phyloP scores from a whole-genome alignment of 139 green algal genomes.

The Volvox reticuliferus region DNA sequence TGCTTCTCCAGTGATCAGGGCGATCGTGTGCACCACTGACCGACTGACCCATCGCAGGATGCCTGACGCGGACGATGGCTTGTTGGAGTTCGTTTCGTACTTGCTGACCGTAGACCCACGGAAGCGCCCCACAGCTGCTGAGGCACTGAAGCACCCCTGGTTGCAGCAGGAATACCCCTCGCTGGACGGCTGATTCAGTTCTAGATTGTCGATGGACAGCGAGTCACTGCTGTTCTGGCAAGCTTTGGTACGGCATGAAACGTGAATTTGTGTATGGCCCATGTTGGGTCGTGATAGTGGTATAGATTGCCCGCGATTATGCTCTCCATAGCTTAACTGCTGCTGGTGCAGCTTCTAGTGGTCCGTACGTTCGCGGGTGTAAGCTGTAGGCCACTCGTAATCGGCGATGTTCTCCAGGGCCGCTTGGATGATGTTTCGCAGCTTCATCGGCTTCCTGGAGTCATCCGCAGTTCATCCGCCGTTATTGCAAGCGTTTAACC shows the following conservation, averaged over 20 bases:
- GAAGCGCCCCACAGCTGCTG: slow-evolving; percentile 72
- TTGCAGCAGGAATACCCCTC: slow-evolving; percentile 65
- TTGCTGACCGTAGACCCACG: slow-evolving; percentile 80
- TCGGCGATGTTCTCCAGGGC: too few relatives aligned
- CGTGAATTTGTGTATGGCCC: not conserved
- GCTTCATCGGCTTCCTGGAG: not conserved
- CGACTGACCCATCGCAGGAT: slow-evolving; percentile 46
- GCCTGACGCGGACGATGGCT: slow-evolving; percentile 73
- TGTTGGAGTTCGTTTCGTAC: slow-evolving; percentile 79
- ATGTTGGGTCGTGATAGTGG: not conserved
- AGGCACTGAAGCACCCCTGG: slow-evolving; percentile 89
- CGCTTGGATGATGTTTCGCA: not conserved
- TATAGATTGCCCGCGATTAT: too few relatives aligned
- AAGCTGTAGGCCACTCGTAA: too few relatives aligned
- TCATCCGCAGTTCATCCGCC: not conserved
- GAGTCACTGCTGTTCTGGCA: not conserved
- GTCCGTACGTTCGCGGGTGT: too few relatives aligned
- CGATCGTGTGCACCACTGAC: too few relatives aligned
- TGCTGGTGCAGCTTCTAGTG: too few relatives aligned
- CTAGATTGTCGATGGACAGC: not conserved
- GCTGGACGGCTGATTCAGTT: slow-evolving; percentile 4
- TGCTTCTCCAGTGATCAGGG: not conserved
- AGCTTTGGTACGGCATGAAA: too few relatives aligned
- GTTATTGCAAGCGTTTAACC: not conserved
- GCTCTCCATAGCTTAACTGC: too few relatives aligned